A percentile compares a stretch with the other conserved stretches of the same genome.
Evolutionary conservation across 1,139 yeast genomes (phyloP).

Genomic region (Yamadazyma oceani): DNA sequence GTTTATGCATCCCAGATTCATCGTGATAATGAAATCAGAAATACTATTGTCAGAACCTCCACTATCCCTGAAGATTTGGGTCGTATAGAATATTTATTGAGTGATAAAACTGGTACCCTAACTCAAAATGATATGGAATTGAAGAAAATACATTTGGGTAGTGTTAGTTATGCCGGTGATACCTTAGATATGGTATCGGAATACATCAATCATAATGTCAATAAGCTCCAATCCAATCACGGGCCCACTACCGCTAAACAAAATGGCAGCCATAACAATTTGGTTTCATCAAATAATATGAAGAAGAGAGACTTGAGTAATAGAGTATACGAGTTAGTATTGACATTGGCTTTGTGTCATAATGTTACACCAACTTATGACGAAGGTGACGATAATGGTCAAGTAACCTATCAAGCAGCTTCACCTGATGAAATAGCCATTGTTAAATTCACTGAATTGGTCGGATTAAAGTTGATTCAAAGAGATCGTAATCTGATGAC

Average conservation of each 20-base stretch:
- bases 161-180: conserved; percentile 89
- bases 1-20: conserved; percentile 96
- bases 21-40: conserved; percentile 76
- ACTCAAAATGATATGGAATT: conserved; percentile 98
- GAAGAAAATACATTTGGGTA: conserved; percentile 88
- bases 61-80: conserved; percentile 98
- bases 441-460: conserved; percentile 84
- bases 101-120: conserved; percentile 96
- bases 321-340: conserved; percentile 75
- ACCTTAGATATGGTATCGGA: conserved; percentile 86
- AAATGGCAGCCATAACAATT: conserved; percentile 8
- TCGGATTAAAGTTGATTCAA: conserved; percentile 75
- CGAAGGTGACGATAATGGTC: conserved; percentile 18
- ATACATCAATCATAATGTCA: conserved; percentile 46
- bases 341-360: conserved; percentile 88
- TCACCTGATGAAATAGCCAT: conserved; percentile 99
- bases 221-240: conserved; percentile 12
- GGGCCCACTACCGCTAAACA: conserved; percentile 10
- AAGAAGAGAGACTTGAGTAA: conserved; percentile 60
- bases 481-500: conserved; percentile 81
- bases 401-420: conserved; percentile 86
- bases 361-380: conserved; percentile 66
- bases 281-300: conserved; percentile 19
- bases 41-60: conserved; percentile 91
- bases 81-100: conserved; percentile 84